A percentile compares a stretch with the other conserved stretches of the same genome.
phyloP scores from a whole-genome alignment of 441 rosid species.

The Metrosideros polymorpha region DNA sequence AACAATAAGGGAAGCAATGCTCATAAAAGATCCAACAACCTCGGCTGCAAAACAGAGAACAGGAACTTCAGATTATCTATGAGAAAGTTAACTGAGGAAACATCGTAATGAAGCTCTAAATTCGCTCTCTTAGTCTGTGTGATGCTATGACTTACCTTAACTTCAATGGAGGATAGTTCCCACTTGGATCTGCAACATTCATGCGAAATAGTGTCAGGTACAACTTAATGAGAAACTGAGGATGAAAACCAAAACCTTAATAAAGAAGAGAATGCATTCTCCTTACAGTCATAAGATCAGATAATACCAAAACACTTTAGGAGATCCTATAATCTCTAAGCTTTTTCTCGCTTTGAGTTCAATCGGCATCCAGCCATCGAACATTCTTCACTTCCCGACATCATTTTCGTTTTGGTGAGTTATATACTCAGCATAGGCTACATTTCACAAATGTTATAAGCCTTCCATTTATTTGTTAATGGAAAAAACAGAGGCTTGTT shows the following conservation, averaged over 20 bases:
- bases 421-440: not conserved
- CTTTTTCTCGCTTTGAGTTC: not conserved
- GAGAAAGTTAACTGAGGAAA: conserved; percentile 4
- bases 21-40: not conserved
- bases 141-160: conserved; percentile 23
- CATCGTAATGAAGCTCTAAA: not conserved
- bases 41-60: not conserved
- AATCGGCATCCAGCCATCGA: not conserved
- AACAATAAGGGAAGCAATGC: not conserved
- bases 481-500: not conserved
- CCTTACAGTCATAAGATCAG: no score
- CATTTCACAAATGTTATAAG: not conserved
- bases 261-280: not conserved
- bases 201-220: not conserved
- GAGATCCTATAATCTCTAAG: not conserved
- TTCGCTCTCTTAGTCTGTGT: not conserved
- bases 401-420: not conserved
- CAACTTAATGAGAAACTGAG: not conserved
- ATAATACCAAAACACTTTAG: no score
- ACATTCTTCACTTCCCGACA: not conserved
- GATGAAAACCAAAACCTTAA: not conserved
- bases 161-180: conserved; percentile 36
- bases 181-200: conserved; percentile 33
- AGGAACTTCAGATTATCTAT: not conserved
- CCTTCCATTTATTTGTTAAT: not conserved